These are phyloP conservation scores for Zanthoxylum bungeanum DNA, from an alignment of 345 rosid genomes.

Conservation along the genomic window DNA sequence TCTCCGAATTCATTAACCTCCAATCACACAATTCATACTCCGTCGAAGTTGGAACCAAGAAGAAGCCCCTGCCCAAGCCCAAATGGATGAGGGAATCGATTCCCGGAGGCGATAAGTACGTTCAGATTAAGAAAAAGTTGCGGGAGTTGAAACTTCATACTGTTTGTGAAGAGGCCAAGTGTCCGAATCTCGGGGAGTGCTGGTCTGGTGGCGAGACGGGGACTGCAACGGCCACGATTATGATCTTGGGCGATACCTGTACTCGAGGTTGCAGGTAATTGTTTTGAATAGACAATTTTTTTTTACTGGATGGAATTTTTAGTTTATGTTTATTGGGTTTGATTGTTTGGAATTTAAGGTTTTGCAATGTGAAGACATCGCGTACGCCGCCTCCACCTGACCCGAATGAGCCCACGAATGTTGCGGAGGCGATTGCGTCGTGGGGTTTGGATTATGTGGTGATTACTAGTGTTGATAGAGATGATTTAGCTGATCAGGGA, in stretches of 20 bases:
- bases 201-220: constrained; percentile 99
- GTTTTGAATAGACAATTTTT: too few species aligned
- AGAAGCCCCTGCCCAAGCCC: constrained; percentile 92
- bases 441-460: constrained; percentile 97
- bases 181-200: constrained; percentile 95
- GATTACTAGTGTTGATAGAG: constrained; percentile 89
- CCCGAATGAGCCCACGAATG: constrained; percentile 84
- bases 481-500: constrained; percentile 87
- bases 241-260: constrained; percentile 96
- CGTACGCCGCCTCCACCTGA: constrained; percentile 94
- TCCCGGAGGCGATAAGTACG: constrained; percentile 94
- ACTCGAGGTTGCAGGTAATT: constrained; percentile 92
- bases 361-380: constrained; percentile 95
- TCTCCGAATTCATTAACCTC: constrained; percentile 58
- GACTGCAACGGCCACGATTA: constrained; percentile 94
- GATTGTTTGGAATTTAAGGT: constrained; percentile 33
- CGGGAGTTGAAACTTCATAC: constrained; percentile 92
- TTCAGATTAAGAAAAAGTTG: constrained; percentile 93
- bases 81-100: constrained; percentile 96
- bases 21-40: constrained; percentile 53
- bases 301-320: too few species aligned
- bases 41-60: constrained; percentile 94
- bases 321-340: constrained; percentile 2
- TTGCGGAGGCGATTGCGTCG: constrained; percentile 92
- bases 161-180: constrained; percentile 95